Conservation (phyloP, 441 rosid genomes). For the Gossypium laxum region DNA sequence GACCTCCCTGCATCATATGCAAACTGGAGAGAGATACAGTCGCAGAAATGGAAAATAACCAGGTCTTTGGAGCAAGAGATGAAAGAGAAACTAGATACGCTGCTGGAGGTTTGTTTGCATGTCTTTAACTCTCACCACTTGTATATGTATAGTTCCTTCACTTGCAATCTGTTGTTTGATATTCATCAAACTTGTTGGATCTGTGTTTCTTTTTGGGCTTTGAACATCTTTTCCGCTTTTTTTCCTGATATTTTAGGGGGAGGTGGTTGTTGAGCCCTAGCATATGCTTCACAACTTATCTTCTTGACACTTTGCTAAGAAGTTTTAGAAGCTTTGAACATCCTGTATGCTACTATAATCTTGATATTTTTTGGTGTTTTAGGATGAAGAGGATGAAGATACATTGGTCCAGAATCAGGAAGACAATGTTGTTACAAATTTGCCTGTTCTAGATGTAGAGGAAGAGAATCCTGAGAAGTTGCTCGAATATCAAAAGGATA, state of each 20-base stretch:
- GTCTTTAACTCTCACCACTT: background rate
- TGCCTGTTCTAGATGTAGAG: conserved; percentile 20
- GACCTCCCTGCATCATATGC: conserved; percentile 70
- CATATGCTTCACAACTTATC: background rate
- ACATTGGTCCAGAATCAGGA: conserved; percentile 20
- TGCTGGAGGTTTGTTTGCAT: conserved; percentile 42
- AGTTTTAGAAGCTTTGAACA: background rate
- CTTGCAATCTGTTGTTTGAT: background rate
- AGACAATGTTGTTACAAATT: conserved; percentile 17
- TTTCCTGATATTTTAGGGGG: background rate
- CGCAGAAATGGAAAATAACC: conserved; percentile 37
- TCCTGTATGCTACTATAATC: background rate
- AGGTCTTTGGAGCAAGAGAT: conserved; percentile 57
- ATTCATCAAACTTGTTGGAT: background rate
- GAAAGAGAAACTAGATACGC: conserved; percentile 32
- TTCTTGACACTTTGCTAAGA: background rate
- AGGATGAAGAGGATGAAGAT: conserved; percentile 26
- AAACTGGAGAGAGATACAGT: conserved; percentile 50
- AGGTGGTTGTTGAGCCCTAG: background rate
- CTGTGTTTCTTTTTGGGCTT: conserved; percentile 5
- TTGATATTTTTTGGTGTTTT: background rate
- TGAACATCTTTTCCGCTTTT: background rate
- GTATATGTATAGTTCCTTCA: background rate
- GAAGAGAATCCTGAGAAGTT: conserved; percentile 19
- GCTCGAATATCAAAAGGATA: conserved; percentile 24